Base-by-base conservation (phyloP, 371 early-diverging fungal genomes). In the Haplosporangium sp. region DNA sequence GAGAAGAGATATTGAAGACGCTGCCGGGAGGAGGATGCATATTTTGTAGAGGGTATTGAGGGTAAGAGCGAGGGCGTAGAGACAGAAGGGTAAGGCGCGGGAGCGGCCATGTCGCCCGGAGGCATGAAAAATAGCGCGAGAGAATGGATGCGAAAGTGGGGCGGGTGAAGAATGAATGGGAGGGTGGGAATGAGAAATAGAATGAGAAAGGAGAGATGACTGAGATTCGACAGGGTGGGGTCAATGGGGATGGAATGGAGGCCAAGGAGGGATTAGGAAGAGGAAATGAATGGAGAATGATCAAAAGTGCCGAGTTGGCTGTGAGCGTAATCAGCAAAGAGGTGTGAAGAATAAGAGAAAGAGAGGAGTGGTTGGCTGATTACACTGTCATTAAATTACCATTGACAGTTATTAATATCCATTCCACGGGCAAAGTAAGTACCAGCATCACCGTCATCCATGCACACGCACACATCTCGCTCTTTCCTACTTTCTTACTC, bases 221-320 rank as follows among this genome's bases (percentile, higher is more conserved):
- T 20, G 53, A 53, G 62, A 43, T 16, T 14, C 41, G 51, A 36
- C 8, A 6, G 42, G 36, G 40, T 20, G 21, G 37, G 13, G 10
- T 29, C 11, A 52, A 62, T 6, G 20, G 42, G 7, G 9, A 54
- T 43, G 18, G 40, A 21, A 61, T n/a, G 53, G 58, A 12, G 13
- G n/a, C n/a, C n/a, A n/a, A n/a, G n/a, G n/a, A 41, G 61, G 61
- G 8, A 52, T 40, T 16, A 61, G 40, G 56, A 42, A 56, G 58
- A 56, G 50, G 20, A 43, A 43, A n/a, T 61, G 52, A 40, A 60
- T 8, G 36, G 52, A 61, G 11, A 65, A 13, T 18, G 53, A 9
- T n/a, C 36, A 37, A 45, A 54, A 50, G 13, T 29, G 29, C 29
- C 29, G 29, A 4, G 29, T 29, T 29, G 29, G 29, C 29, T 1